Base-by-base conservation (phyloP, 495 filamentous ascomycete genomes). In the Penicillium mononematosum region DNA sequence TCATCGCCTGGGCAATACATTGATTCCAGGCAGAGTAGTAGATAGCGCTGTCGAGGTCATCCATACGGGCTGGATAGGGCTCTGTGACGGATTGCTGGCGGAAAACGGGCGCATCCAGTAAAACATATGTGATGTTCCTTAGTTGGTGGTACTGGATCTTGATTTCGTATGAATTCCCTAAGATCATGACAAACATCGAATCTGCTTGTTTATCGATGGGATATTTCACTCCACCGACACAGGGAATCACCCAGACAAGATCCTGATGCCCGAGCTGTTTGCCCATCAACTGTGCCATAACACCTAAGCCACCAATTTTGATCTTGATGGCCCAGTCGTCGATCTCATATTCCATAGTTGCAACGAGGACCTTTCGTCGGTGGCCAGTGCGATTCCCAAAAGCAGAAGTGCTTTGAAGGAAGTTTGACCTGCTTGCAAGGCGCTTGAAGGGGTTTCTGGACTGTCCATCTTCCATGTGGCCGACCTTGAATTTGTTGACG, bases 11-110 rank as follows among this genome's bases (percentile, higher is more conserved):
- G 1, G 86, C 83, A 60, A 89, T 88, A 57, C 86, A 89, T 57
- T 81, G 80, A 57, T 90, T 90, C 86, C 87, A 90, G 0, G 86
- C 85, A 0, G 85, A 86, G 64, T 90, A 90, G 69, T 87, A 85
- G 39, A 90, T 83, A 20, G 86, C 87, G 58, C 79, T 83, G 51
- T 88, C 84, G 50, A 90, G 75, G 63, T 90, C 86, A 64, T 90
- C 87, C 87, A 90, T 90, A 22, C 86, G 83, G 7, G 85, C 74
- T 3, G 86, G 86, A 59, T 90, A 90, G 0, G 87, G 87, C 55
- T 90, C 83, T 12, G 76, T 66, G 62, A 82, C 83, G 10, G 84
- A 81, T 64, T 88, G 87, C 62, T 86, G 79, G 46, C 87, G 83
- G 73, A 90, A 90, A 19, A 88, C 81, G 0, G 86, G 85, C 0